Conservation (phyloP, 495 filamentous ascomycete genomes). For the Annulohypoxylon nitens region DNA sequence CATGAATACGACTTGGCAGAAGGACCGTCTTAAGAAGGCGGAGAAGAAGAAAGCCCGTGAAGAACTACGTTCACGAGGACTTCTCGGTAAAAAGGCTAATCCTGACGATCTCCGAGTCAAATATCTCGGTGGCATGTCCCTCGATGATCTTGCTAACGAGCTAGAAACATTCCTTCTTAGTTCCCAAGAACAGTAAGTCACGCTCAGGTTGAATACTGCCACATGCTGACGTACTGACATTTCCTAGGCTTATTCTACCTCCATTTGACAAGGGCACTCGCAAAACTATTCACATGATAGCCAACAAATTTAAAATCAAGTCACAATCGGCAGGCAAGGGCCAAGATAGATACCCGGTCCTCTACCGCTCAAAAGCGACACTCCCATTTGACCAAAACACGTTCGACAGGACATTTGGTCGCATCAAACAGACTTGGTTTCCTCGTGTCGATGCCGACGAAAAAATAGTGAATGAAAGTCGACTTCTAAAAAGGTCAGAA, state of each 20-base stretch:
- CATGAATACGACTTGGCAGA: conserved; percentile 74
- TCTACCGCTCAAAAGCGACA: conserved; percentile 79
- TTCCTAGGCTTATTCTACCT: conserved; percentile 76
- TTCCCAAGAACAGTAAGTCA: conserved; percentile 70
- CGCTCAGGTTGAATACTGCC: not conserved
- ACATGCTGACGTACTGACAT: conserved; percentile 36
- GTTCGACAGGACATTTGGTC: conserved; percentile 57
- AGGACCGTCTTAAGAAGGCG: conserved; percentile 86
- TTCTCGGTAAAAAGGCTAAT: conserved; percentile 75
- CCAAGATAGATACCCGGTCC: conserved; percentile 77
- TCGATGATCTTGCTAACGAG: conserved; percentile 78
- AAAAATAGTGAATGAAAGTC: conserved; percentile 47
- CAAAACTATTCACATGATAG: conserved; percentile 81
- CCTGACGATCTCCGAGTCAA: conserved; percentile 77
- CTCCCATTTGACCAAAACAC: conserved; percentile 63
- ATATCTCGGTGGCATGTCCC: conserved; percentile 77
- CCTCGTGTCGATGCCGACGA: conserved; percentile 59
- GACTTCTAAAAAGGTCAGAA: conserved; percentile 42
- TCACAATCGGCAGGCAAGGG: conserved; percentile 86
- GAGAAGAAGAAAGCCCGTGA: conserved; percentile 82
- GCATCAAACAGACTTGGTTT: conserved; percentile 63
- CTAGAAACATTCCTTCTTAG: conserved; percentile 77
- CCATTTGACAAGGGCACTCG: conserved; percentile 85
- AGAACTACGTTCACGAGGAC: conserved; percentile 78
- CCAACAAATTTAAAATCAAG: conserved; percentile 76